Evolutionary conservation across 106 monocot species (phyloP).

Genomic region (Vanilla planifolia): DNA sequence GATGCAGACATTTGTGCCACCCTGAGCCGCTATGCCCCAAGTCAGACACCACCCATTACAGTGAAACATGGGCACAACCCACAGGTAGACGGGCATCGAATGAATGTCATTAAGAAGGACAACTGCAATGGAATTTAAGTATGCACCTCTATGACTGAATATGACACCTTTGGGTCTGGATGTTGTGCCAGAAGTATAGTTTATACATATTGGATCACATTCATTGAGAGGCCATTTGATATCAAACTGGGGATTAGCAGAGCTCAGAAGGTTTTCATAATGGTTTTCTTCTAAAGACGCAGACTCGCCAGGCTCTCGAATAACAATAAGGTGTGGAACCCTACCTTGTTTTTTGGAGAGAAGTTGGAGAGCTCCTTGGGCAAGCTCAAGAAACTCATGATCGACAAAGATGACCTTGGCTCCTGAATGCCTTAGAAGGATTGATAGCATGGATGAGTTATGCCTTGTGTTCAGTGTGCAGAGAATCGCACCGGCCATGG

Average conservation of each 20-base stretch:
- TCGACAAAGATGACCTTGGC: conserved; percentile 67
- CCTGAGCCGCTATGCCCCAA: conserved; percentile 71
- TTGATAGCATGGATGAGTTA: conserved; percentile 52
- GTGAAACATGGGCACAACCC: conserved; percentile 84
- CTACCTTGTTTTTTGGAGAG: conserved; percentile 17
- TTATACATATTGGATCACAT: conserved; percentile 60
- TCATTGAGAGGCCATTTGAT: conserved; percentile 64
- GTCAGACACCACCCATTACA: conserved; percentile 73
- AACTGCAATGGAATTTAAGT: conserved; percentile 42
- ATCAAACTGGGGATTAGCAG: conserved; percentile 23
- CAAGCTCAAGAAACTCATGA: conserved; percentile 25
- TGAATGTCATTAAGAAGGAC: conserved; percentile 41
- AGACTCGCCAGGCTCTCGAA: conserved; percentile 22
- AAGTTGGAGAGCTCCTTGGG: conserved; percentile 33
- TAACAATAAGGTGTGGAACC: conserved; percentile 30
- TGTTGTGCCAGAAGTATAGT: conserved; percentile 85
- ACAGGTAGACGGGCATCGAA: conserved; percentile 51
- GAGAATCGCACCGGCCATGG: conserved; percentile 79
- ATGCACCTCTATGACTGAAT: conserved; percentile 63
- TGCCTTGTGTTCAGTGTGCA: conserved; percentile 65
- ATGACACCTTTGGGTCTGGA: conserved; percentile 71
- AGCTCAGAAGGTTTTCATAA: conserved; percentile 34
- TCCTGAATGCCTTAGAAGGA: conserved; percentile 53
- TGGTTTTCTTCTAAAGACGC: conserved; percentile 6
- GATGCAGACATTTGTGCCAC: conserved; percentile 67